phyloP scores from a whole-genome alignment of 164 flowering plant species.

The Dillenia suffruticosa region DNA sequence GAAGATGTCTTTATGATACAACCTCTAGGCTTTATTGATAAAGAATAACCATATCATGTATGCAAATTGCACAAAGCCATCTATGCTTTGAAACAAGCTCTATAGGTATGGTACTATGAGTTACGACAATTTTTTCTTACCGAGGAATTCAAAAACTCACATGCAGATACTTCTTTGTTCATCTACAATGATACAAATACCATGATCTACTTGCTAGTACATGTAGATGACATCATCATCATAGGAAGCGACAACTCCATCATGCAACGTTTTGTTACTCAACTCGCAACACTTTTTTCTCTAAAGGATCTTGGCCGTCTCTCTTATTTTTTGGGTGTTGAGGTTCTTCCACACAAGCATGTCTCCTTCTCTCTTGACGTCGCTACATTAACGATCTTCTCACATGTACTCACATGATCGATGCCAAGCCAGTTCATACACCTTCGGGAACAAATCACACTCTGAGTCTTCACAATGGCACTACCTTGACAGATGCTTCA shows the following conservation, averaged over 20 bases:
- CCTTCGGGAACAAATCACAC: too few species aligned
- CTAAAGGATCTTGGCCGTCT: background rate
- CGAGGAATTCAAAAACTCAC: background rate
- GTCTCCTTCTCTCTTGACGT: background rate
- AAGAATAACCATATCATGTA: background rate
- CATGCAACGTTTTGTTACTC: background rate
- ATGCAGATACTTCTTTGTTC: background rate
- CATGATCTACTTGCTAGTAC: too few species aligned
- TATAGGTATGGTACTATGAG: background rate
- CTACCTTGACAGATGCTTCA: too few species aligned
- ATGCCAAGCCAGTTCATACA: conserved; percentile 1
- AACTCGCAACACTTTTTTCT: background rate
- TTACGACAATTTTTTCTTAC: background rate
- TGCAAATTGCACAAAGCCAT: too few species aligned
- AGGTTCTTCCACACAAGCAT: background rate
- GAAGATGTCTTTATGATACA: background rate
- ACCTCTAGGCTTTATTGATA: background rate
- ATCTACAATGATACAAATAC: too few species aligned
- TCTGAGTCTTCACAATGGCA: too few species aligned
- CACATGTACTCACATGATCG: background rate
- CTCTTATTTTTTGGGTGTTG: background rate
- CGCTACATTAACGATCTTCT: background rate
- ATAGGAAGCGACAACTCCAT: background rate
- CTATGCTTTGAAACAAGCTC: background rate
- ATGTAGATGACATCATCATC: background rate